Base-by-base conservation (phyloP, 2,329 filamentous ascomycete species). In the Phaeoacremonium minimum region DNA sequence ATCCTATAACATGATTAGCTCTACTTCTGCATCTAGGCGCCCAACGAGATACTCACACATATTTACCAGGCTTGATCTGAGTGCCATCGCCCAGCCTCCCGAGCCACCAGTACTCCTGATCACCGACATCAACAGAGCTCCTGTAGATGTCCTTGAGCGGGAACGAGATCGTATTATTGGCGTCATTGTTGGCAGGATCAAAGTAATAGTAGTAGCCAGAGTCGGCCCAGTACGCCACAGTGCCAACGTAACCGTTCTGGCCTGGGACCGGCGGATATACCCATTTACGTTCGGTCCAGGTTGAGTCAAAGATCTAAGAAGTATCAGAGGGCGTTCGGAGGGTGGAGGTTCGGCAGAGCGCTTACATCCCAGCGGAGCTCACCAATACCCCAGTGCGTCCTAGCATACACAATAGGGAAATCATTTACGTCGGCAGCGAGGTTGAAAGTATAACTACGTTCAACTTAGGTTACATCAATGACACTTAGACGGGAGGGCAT, bases 201-300 rank as follows among this genome's bases (percentile, higher is more conserved):
- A 32, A 40, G 13, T 22, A 15, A 12, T 32, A 29, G n/a, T 35
- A 32, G 15, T 36, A 20, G 8, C 37, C 37, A 14, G 32, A 35
- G 29, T 32, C 35, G 18, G 15, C 19, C 37, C 37, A 40, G 16
- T 40, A 40, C 19, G 37, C 32, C 18, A 17, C 33, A 14, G 37
- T 35, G 3, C 37, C 37, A 4, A 26, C 18, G 36, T 43, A 58
- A 14, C 44, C 46, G 5, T 48, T 49, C 30, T 48, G 19, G 4
- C 55, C 55, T 11, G 45, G 26, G 5, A 50, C 48, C 2, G 54
- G 55, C 2, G 55, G 55, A 30, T 56, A 57, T 5, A 32, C 33
- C 53, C 53, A 58, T 9, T 53, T 44, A 4, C 42, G 35, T 28
- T 52, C 45, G 1, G 42, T 48, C 32, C 48, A 56, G 14, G 44